Evolutionary conservation across 169 alveolate genomes (phyloP).

Genomic region (Toxoplasma gondii): DNA sequence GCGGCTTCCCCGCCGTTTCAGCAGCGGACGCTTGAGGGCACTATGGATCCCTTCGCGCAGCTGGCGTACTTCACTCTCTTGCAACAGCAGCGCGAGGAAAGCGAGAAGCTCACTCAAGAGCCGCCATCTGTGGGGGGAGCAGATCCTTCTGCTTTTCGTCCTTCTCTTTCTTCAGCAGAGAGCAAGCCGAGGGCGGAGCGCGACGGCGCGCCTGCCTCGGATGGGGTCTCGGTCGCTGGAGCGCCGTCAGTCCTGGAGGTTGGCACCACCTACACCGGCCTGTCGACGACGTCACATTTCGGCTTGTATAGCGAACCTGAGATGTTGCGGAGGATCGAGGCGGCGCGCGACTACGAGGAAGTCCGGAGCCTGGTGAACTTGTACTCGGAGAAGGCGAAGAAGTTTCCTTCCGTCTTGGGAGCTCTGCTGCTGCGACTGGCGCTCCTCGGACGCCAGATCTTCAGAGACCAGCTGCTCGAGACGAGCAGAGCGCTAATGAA

Average conservation of each 20-base stretch:
- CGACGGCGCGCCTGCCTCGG: background rate
- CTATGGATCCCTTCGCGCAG: constrained; percentile 14
- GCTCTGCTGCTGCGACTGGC: constrained; percentile 20
- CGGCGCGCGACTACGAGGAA: constrained; percentile 14
- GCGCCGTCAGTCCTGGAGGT: background rate
- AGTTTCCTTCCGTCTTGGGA: background rate
- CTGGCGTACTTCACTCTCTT: constrained; percentile 53
- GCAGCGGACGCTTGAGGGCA: background rate
- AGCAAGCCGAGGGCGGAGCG: background rate
- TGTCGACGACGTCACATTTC: background rate
- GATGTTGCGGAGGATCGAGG: constrained; percentile 4
- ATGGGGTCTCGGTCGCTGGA: background rate
- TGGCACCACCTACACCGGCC: background rate
- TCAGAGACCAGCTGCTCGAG: background rate
- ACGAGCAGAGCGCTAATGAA: background rate
- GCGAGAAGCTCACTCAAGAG: background rate
- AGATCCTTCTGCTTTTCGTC: too few species aligned
- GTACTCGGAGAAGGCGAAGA: background rate
- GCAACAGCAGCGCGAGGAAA: constrained; percentile 20
- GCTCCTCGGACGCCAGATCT: background rate
- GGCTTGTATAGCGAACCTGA: background rate
- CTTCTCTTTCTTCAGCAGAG: too few species aligned
- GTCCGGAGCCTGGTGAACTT: background rate
- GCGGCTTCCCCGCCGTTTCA: background rate
- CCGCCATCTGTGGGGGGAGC: too few species aligned